Evolutionary conservation across 306 rosid species (phyloP).

Genomic region (Castanospermum australe): DNA sequence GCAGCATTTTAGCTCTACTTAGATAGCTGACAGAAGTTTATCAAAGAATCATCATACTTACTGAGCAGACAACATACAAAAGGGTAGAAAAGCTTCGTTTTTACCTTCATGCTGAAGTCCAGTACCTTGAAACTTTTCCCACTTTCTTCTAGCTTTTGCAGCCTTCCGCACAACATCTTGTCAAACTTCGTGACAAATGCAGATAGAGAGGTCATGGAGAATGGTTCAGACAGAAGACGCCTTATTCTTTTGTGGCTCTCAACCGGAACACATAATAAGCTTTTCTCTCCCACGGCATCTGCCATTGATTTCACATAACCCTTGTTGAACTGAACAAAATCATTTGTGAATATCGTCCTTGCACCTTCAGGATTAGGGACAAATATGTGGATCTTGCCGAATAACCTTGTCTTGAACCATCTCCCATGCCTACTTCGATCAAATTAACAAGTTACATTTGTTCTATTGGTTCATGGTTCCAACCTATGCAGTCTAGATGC

Average conservation of each 20-base stretch:
- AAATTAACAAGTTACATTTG: background rate
- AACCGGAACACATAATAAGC: conserved; percentile 55
- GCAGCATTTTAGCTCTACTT: background rate
- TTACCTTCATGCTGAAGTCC: conserved; percentile 63
- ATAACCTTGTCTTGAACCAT: conserved; percentile 78
- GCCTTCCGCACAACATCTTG: conserved; percentile 51
- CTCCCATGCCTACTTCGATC: conserved; percentile 57
- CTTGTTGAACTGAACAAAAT: conserved; percentile 68
- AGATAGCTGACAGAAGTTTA: background rate
- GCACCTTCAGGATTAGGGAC: conserved; percentile 73
- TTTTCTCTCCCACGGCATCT: conserved; percentile 62
- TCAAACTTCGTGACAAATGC: conserved; percentile 55
- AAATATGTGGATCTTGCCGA: conserved; percentile 66
- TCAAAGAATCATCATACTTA: background rate
- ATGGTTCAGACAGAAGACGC: conserved; percentile 67
- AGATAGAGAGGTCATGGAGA: conserved; percentile 61
- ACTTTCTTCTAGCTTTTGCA: conserved; percentile 41
- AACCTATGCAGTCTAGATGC: background rate
- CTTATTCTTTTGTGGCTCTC: conserved; percentile 70
- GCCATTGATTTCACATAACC: conserved; percentile 77
- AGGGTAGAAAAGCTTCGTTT: background rate
- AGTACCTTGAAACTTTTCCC: conserved; percentile 58
- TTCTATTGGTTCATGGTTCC: background rate
- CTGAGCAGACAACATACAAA: background rate
- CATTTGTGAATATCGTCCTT: conserved; percentile 52